A percentile compares a stretch with the other conserved stretches of the same genome.
Evolutionary conservation across 2,329 filamentous ascomycete species (phyloP).

Genomic region (Cercospora citrullina): DNA sequence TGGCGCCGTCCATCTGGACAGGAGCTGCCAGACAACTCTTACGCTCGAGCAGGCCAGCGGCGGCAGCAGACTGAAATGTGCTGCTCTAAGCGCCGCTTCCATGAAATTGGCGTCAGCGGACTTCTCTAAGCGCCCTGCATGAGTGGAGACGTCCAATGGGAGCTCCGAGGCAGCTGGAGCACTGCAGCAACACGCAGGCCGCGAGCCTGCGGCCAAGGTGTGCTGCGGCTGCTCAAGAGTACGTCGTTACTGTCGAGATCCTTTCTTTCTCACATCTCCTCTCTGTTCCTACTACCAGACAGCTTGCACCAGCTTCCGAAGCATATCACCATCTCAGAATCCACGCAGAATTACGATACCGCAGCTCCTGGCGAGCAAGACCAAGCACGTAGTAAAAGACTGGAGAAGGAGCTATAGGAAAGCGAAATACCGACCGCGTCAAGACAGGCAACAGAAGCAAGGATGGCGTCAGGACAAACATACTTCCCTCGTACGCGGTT

Average conservation of each 20-base stretch:
- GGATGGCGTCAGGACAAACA: neutral
- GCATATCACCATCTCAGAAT: neutral
- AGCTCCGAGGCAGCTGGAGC: constrained; percentile 20
- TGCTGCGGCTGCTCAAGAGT: constrained; percentile 11
- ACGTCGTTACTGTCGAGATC: neutral
- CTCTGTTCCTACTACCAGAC: neutral
- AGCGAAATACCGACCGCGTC: too few relatives aligned
- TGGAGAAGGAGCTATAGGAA: neutral
- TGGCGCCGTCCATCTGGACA: neutral
- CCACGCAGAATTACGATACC: neutral
- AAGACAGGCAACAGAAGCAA: neutral
- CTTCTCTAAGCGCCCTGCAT: constrained; percentile 22
- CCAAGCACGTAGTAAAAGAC: neutral
- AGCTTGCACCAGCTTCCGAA: neutral
- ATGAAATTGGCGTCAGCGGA: constrained; percentile 13
- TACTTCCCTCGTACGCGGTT: neutral
- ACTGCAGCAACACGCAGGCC: constrained; percentile 16
- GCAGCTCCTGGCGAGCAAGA: neutral
- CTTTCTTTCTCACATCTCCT: neutral
- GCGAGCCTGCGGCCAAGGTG: constrained; percentile 22
- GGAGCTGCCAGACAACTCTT: neutral
- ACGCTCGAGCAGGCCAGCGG: neutral
- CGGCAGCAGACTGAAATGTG: neutral
- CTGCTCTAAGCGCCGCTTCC: constrained; percentile 20
- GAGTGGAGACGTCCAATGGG: constrained; percentile 20